Evolutionary conservation across 805 yeast genomes (phyloP), one percentile per base, ranked within the genome.

Genomic region (Suhomyces prunicola): DNA sequence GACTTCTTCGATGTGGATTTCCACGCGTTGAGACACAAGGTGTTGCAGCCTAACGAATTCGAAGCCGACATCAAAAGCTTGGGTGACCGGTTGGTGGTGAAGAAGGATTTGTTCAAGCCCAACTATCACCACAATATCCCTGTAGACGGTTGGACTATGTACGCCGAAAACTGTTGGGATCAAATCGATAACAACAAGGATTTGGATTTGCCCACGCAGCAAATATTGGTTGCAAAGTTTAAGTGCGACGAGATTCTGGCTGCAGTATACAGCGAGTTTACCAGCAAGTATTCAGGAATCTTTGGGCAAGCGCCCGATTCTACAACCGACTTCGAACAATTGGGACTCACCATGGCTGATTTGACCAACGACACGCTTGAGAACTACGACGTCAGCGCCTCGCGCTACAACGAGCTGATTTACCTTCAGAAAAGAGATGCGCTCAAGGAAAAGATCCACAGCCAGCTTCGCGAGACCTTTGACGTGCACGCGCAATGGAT

Each of bases 171-270:
- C 64, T 86, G 96, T 59, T 94, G 99, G 99, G 86, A 88, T 49
- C 97, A 90, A 69, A 94, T 94, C 62, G 96, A 90, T 67, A 78
- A 80, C 56, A 94, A 94, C 72, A 92, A 90, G 70, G 99, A 94
- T 67, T 80, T 94, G 57, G 99, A 94, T 71, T 78, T 94, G 58
- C 99, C 99, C 26, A 92, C 98, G 1, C 99, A 94, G 66, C 99
- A 94, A 68, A 88, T 90, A 31, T 76, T 94, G 54, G 98, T 94
- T 23, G 96, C 99, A 6, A 83, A 94, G 61, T 93, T 90, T 72
- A 85, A 96, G 64, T 93, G 98, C 68, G 96, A 91, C 64, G 98
- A 94, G 69, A 88, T 94, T 47, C 79, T 87, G 22, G 71, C 76
- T 44, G 54, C 52, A 19, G 67, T 71, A 27, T 70, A 55, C 44